Evolutionary conservation across 352 stramenopile genomes (phyloP), one percentile per base, ranked within the genome.

Genomic region (Phytophthora podocarpi): DNA sequence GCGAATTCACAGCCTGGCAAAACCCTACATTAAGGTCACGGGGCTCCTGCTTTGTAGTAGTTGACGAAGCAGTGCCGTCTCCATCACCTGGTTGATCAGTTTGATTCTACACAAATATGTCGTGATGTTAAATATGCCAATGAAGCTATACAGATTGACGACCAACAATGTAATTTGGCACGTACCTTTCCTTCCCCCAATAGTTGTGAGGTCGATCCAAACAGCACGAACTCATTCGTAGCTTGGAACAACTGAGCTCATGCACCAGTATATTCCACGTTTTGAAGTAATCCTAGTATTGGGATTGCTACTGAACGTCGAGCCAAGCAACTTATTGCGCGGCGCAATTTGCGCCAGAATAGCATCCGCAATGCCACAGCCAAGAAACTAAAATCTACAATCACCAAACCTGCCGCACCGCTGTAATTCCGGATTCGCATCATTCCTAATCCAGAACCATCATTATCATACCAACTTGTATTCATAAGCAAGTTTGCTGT

Each of bases 81-180:
- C 50, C 7, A 69, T 47, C 0, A 24, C 28, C 15, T 72, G 47
- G 13, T 72, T 56, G 6, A 64, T 10, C 1, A 59, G 20, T 35
- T 75, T 75, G 2, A 37, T 75, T 75, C 67, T 75, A 35, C 23
- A 49, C n/a, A n/a, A n/a, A n/a, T n/a, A n/a, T n/a, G n/a, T n/a
- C n/a, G n/a, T n/a, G n/a, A n/a, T n/a, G n/a, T n/a, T n/a, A n/a
- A n/a, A n/a, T n/a, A n/a, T n/a, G n/a, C n/a, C n/a, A n/a, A n/a
- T n/a, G n/a, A n/a, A n/a, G n/a, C n/a, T n/a, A n/a, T n/a, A n/a
- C n/a, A n/a, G n/a, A n/a, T n/a, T n/a, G n/a, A n/a, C n/a, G n/a
- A n/a, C n/a, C n/a, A n/a, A n/a, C n/a, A n/a, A n/a, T n/a, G n/a
- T n/a, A n/a, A n/a, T n/a, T n/a, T n/a, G n/a, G n/a, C n/a, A n/a